A percentile compares a stretch with the other conserved stretches of the same genome.
Evolutionary conservation across 306 rosid genomes (phyloP).

Genomic region (Purshia tridentata): DNA sequence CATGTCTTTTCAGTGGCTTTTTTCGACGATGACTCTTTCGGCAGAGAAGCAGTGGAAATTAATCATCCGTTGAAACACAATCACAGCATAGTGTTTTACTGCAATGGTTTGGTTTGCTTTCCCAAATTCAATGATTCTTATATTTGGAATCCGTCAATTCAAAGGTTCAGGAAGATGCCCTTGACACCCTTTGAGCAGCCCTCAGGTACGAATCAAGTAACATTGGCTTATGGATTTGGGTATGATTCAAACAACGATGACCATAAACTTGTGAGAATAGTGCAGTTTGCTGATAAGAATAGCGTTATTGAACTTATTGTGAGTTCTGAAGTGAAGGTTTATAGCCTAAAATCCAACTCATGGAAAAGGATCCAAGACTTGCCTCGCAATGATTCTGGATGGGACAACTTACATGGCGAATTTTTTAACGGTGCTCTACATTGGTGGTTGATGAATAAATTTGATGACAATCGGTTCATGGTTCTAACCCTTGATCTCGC

Average conservation of each 20-base stretch:
- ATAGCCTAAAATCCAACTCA: not conserved
- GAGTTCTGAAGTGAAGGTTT: not conserved
- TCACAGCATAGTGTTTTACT: not conserved
- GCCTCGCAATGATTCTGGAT: not conserved
- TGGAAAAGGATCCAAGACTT: slow-evolving; percentile 2
- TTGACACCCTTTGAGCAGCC: not conserved
- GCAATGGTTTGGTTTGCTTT: not conserved
- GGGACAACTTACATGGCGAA: not conserved
- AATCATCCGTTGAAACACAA: not conserved
- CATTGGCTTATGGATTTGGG: not conserved
- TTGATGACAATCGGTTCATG: not conserved
- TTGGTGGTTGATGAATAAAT: not conserved
- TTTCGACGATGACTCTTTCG: not conserved
- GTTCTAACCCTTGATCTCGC: not conserved
- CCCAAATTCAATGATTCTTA: not conserved
- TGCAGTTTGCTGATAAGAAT: not conserved
- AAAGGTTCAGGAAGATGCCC: slow-evolving; percentile 4
- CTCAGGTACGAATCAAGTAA: no score
- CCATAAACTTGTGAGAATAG: not conserved
- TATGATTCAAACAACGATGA: slow-evolving; percentile 6
- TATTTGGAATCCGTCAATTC: slow-evolving; percentile 1
- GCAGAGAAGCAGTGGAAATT: not conserved
- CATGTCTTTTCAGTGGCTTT: not conserved
- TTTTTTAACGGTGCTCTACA: not conserved
- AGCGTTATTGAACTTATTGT: not conserved